A percentile compares a stretch with the other conserved stretches of the same genome.
Conservation (phyloP, 2,329 filamentous ascomycete species). For the Chrysoporthe deuterocubensis region DNA sequence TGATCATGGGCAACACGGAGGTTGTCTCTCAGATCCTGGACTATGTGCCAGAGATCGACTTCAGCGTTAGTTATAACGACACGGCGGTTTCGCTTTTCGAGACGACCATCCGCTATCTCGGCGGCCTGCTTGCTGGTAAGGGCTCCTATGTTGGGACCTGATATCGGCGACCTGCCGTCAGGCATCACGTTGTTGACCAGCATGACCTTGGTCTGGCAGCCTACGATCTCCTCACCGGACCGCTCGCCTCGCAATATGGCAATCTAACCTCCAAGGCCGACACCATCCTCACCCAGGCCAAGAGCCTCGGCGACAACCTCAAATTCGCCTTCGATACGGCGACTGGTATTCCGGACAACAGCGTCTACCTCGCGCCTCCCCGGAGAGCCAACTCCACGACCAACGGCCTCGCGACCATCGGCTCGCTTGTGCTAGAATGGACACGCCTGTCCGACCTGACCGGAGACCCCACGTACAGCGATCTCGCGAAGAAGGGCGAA, state of each 20-base stretch:
- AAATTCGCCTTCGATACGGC: constrained; percentile 79
- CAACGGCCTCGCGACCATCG: constrained; percentile 77
- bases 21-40: constrained; percentile 73
- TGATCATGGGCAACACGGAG: constrained; percentile 72
- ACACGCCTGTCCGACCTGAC: constrained; percentile 77
- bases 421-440: constrained; percentile 84
- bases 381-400: constrained; percentile 52
- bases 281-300: constrained; percentile 67
- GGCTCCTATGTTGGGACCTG: neutral
- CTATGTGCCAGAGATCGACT: constrained; percentile 73
- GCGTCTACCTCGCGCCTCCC: constrained; percentile 61
- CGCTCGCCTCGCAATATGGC: constrained; percentile 55
- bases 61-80: constrained; percentile 44
- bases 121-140: constrained; percentile 73
- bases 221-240: constrained; percentile 74
- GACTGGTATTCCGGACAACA: constrained; percentile 74
- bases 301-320: constrained; percentile 71
- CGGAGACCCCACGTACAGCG: constrained; percentile 67
- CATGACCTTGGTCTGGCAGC: constrained; percentile 41
- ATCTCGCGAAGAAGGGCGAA: constrained; percentile 70
- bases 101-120: constrained; percentile 87
- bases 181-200: neutral
- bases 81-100: constrained; percentile 78
- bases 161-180: neutral
- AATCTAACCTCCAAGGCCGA: constrained; percentile 52